phyloP scores from a whole-genome alignment of 108 stramenopile genomes.

The Fragilariopsis cylindrus region DNA sequence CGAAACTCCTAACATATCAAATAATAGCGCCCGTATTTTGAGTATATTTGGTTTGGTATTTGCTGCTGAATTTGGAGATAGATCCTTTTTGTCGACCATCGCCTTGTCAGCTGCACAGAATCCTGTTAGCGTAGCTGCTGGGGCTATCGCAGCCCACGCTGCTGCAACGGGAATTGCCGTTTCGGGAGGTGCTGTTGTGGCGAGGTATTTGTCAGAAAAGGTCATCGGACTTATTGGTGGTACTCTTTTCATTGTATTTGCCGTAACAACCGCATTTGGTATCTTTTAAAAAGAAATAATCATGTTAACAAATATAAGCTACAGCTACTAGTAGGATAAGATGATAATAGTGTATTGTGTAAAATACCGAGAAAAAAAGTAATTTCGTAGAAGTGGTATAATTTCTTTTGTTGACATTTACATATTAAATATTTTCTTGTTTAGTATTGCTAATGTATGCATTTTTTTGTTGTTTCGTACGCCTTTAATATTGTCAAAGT shows the following conservation, averaged over 20 bases:
- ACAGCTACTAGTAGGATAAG: neutral
- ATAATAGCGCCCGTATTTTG: constrained; percentile 56
- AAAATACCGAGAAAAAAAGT: neutral
- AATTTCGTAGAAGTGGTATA: neutral
- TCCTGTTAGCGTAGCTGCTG: constrained; percentile 89
- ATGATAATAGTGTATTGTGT: neutral
- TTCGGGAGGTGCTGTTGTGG: constrained; percentile 75
- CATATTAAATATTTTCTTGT: too few species aligned
- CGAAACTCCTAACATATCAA: neutral
- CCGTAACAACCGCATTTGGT: constrained; percentile 82
- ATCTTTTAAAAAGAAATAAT: constrained; percentile 52
- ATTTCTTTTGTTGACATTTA: neutral
- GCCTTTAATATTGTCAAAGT: too few species aligned
- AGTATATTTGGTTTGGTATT: constrained; percentile 90
- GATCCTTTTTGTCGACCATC: constrained; percentile 97
- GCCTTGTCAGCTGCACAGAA: constrained; percentile 97
- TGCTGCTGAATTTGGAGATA: constrained; percentile 94
- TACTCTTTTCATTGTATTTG: constrained; percentile 89
- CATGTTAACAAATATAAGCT: too few species aligned
- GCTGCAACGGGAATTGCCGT: constrained; percentile 91
- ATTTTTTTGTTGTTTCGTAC: too few species aligned
- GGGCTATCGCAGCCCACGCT: constrained; percentile 94
- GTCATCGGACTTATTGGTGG: constrained; percentile 93
- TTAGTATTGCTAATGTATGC: too few species aligned
- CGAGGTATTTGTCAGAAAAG: constrained; percentile 91